Percentiles rank a stretch among this genome's conserved stretches.
These are phyloP conservation scores for Backusella circina DNA, from an alignment of 192 early-diverging fungal genomes.

Conservation along the genomic window DNA sequence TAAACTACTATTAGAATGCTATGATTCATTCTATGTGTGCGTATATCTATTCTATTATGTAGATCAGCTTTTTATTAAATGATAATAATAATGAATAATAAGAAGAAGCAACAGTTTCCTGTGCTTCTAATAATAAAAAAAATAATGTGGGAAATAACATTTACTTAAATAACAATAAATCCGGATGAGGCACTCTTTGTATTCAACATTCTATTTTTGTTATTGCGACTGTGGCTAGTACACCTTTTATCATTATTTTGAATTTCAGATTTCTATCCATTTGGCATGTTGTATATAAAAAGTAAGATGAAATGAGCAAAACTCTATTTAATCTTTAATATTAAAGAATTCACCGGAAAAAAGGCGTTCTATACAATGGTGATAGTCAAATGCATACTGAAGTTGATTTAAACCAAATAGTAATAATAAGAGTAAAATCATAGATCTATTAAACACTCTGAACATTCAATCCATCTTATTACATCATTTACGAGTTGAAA, in stretches of 20 bases:
- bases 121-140: not conserved
- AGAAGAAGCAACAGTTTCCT: not conserved
- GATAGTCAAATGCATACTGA: too few relatives aligned
- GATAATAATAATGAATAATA: not conserved
- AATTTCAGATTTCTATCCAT: not conserved
- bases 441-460: not conserved
- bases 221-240: not conserved
- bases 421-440: too few relatives aligned
- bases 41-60: not conserved
- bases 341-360: not conserved
- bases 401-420: too few relatives aligned
- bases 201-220: not conserved
- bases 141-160: not conserved
- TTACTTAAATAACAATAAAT: not conserved
- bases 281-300: not conserved
- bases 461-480: not conserved
- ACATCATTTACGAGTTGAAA: too few relatives aligned
- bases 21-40: not conserved
- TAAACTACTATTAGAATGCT: not conserved
- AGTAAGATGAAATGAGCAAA: not conserved
- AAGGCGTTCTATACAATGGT: not conserved
- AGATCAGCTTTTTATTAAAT: not conserved
- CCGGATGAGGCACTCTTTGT: not conserved
- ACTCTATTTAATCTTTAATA: not conserved
- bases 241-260: not conserved